phyloP scores from a whole-genome alignment of 1,139 yeast species.

The Saccharomyces hybrid region DNA sequence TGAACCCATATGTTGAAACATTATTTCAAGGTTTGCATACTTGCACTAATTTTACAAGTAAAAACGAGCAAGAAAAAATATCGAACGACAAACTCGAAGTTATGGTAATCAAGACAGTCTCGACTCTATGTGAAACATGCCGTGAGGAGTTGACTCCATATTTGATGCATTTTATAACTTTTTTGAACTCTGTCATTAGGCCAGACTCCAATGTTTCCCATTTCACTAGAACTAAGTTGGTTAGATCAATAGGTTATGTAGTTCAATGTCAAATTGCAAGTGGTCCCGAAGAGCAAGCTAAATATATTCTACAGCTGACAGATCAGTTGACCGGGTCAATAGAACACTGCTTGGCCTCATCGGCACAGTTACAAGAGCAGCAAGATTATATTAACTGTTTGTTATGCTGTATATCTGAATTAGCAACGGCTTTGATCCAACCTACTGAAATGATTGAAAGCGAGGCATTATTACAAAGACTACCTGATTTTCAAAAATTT shows the following conservation, averaged over 20 bases:
- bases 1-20: slow-evolving; percentile 46
- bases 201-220: slow-evolving; percentile 40
- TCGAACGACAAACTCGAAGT: slow-evolving; percentile 28
- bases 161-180: slow-evolving; percentile 45
- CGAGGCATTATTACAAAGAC: slow-evolving; percentile 27
- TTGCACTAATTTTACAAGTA: slow-evolving; percentile 14
- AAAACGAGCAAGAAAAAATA: slow-evolving; percentile 4
- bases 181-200: slow-evolving; percentile 46
- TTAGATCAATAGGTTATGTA: slow-evolving; percentile 55
- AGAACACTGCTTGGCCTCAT: slow-evolving; percentile 15
- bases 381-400: slow-evolving; percentile 44
- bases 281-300: slow-evolving; percentile 39
- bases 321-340: slow-evolving; percentile 24
- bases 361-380: slow-evolving; percentile 13
- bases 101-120: slow-evolving; percentile 51
- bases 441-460: slow-evolving; percentile 44
- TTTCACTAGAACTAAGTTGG: slow-evolving; percentile 53
- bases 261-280: slow-evolving; percentile 43
- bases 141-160: slow-evolving; percentile 41
- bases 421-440: slow-evolving; percentile 59
- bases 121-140: slow-evolving; percentile 55
- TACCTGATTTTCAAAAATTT: slow-evolving; percentile 27
- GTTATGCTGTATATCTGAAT: slow-evolving; percentile 53
- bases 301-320: slow-evolving; percentile 26
- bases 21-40: slow-evolving; percentile 36